Conservation (phyloP, 2,329 filamentous ascomycete species). For the Epichloe sp. region DNA sequence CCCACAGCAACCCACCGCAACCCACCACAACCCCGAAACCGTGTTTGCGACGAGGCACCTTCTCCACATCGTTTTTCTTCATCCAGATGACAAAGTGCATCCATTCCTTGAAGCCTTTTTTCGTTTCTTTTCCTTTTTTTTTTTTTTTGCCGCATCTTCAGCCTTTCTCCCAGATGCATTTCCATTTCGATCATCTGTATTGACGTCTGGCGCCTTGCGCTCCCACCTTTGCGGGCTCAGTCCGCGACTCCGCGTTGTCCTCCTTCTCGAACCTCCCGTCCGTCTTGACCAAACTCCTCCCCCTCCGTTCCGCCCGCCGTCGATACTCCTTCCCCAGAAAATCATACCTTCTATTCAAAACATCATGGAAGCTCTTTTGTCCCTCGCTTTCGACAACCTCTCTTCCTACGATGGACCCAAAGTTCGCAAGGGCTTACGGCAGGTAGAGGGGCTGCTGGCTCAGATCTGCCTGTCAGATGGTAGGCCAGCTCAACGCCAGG, state of each 20-base stretch:
- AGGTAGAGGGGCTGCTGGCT: slow-evolving; percentile 85
- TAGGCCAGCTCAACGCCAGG: slow-evolving; percentile 3
- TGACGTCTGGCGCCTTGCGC: slow-evolving; percentile 9
- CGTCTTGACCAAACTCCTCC: neutral
- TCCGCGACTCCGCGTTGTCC: slow-evolving; percentile 1
- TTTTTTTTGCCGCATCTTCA: neutral
- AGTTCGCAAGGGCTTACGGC: slow-evolving; percentile 83
- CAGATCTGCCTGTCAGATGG: slow-evolving; percentile 72
- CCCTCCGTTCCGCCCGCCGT: neutral
- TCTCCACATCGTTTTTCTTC: neutral
- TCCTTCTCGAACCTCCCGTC: neutral
- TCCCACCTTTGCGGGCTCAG: neutral
- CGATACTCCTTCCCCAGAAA: neutral
- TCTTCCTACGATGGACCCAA: slow-evolving; percentile 83
- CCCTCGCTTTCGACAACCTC: slow-evolving; percentile 90
- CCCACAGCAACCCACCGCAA: too few relatives aligned
- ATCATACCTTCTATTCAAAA: slow-evolving; percentile 10
- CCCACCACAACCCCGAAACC: neutral
- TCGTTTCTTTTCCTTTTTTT: neutral
- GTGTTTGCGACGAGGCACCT: neutral
- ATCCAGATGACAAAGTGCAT: neutral
- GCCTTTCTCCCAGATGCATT: slow-evolving; percentile 10
- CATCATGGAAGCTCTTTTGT: slow-evolving; percentile 78
- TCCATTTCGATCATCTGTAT: slow-evolving; percentile 19
- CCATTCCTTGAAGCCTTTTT: neutral